Conservation (phyloP, 2,329 filamentous ascomycete species). For the Microsporum canis region DNA sequence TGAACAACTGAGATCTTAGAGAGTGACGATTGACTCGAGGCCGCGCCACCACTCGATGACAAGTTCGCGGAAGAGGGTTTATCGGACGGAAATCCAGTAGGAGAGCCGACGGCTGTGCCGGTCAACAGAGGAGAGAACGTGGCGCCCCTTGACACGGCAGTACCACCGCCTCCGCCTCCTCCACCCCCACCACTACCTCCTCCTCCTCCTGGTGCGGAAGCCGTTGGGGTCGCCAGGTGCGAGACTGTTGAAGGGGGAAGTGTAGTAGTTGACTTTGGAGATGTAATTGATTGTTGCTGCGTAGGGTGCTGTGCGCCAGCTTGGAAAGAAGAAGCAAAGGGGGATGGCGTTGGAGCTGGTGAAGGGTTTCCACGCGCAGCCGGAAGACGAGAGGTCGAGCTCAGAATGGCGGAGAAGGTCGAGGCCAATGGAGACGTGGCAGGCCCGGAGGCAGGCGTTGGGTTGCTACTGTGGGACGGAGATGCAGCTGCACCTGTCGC, state of each 20-base stretch:
- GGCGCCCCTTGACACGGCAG: slow-evolving; percentile 45
- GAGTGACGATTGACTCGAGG: slow-evolving; percentile 50
- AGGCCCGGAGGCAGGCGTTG: slow-evolving; percentile 36
- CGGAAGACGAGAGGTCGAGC: slow-evolving; percentile 39
- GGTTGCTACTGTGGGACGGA: slow-evolving; percentile 40
- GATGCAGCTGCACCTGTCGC: background rate
- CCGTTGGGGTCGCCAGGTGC: slow-evolving; percentile 46
- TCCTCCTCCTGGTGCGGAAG: slow-evolving; percentile 42
- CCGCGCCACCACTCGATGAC: slow-evolving; percentile 30
- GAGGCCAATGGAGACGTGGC: slow-evolving; percentile 42
- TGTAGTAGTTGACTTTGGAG: slow-evolving; percentile 42
- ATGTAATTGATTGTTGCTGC: slow-evolving; percentile 44
- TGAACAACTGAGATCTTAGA: slow-evolving; percentile 93
- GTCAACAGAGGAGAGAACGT: slow-evolving; percentile 51
- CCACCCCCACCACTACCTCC: slow-evolving; percentile 42
- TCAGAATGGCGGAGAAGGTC: slow-evolving; percentile 43
- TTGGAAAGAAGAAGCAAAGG: slow-evolving; percentile 40
- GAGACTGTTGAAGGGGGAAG: slow-evolving; percentile 45
- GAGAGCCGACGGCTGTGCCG: slow-evolving; percentile 43
- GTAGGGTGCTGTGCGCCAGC: slow-evolving; percentile 43
- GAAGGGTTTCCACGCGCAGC: slow-evolving; percentile 43
- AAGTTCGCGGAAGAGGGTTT: slow-evolving; percentile 30
- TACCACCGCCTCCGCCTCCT: slow-evolving; percentile 42
- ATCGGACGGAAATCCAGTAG: slow-evolving; percentile 42
- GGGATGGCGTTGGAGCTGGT: slow-evolving; percentile 43